These are phyloP conservation scores for Sapria himalayana DNA, from an alignment of 345 rosid genomes.

Conservation along the genomic window DNA sequence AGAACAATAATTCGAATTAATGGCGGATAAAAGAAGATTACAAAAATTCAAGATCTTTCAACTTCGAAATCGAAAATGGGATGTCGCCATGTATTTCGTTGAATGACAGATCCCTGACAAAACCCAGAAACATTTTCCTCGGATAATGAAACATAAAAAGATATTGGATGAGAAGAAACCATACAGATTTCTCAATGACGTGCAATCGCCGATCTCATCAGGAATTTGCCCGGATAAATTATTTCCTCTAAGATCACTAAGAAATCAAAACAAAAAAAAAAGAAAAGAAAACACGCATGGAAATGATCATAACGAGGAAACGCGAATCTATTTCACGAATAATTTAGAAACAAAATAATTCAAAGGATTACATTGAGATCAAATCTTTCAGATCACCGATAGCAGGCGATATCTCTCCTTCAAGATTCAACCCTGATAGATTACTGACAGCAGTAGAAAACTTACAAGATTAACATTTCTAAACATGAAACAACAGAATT, in stretches of 20 bases:
- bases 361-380: constrained; percentile 30
- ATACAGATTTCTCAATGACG: constrained; percentile 55
- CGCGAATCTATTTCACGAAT: too few relatives aligned
- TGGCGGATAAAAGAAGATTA: constrained; percentile 34
- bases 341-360: not conserved
- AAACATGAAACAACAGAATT: constrained; percentile 6
- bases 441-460: constrained; percentile 30
- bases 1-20: too few relatives aligned
- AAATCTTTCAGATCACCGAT: constrained; percentile 70
- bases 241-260: constrained; percentile 63
- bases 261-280: constrained; percentile 3
- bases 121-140: constrained; percentile 1
- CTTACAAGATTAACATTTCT: constrained; percentile 3
- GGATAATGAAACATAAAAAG: constrained; percentile 1
- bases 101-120: constrained; percentile 58
- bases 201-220: constrained; percentile 90
- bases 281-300: not conserved
- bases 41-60: constrained; percentile 65
- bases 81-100: constrained; percentile 80
- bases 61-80: constrained; percentile 73
- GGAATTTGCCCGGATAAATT: constrained; percentile 82
- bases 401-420: constrained; percentile 78
- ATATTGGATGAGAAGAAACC: too few relatives aligned
- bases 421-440: constrained; percentile 77
- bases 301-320: too few relatives aligned